Evolutionary conservation across 2,329 filamentous ascomycete species (phyloP), one percentile per base, ranked within the genome.

Genomic region (Coniochaeta sp.): DNA sequence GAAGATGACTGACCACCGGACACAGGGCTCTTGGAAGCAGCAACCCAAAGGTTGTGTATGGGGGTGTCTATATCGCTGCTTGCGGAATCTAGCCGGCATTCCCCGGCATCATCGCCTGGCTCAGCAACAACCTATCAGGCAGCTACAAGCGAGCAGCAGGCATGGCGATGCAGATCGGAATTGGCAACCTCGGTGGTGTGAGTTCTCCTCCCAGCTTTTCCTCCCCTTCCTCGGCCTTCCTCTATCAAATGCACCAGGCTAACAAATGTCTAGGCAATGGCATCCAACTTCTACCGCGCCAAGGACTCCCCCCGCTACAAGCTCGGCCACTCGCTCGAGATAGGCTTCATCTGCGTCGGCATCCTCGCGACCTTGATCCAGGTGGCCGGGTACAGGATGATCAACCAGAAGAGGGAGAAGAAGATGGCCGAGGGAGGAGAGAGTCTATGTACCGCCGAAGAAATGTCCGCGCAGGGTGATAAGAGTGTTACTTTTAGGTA

Each of bases 71-170:
- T 65, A 71, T 95, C 0, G 86, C 82, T 0, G 86, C 89, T 0
- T 78, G 89, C 52, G 86, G 87, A 2, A 91, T 94, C 52, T 94
- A 92, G 57, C 88, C 90, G 0, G 83, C 81, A 26, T 87, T 94
- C 52, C 74, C 88, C 0, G 91, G 91, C 50, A 86, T 86, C 1
- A 86, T 95, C 49, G 77, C 85, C 0, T 95, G 90, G 90, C 71
- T 84, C 0, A 79, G 81, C 30, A 95, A 94, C 65, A 95, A 95
- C 54, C 76, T 87, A 10, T 83, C 91, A 51, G 75, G 75, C 0
- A 74, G 70, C 46, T 76, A 76, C 65, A 95, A 95, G 66, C 73
- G 83, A 5, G 77, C 76, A 8, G 78, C 75, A 0, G 83, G 82
- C 1, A 86, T 86, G 76, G 83, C 82, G 0, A 67, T 86, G 12